Percentiles rank a stretch among this genome's conserved stretches.
phyloP scores from a whole-genome alignment of 345 rosid genomes.

The Raphanus raphanistrum region DNA sequence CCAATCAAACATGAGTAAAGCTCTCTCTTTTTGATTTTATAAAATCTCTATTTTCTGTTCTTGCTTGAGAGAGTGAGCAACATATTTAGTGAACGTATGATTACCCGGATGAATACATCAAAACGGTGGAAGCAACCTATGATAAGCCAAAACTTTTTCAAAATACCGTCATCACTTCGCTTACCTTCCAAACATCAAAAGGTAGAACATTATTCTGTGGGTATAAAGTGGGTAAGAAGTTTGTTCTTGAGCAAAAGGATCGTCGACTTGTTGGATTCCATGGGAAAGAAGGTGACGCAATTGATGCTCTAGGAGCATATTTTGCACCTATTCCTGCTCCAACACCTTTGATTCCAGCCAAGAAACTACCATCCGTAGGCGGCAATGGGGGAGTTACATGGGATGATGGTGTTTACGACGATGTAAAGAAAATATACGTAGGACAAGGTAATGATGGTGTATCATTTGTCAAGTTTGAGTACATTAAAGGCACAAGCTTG shows the following conservation, averaged over 20 bases:
- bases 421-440: conserved; percentile 22
- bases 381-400: conserved; percentile 33
- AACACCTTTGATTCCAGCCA: not conserved
- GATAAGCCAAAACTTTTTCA: not conserved
- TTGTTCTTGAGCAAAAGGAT: conserved; percentile 15
- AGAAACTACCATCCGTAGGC: conserved; percentile 19
- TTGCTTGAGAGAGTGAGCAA: not conserved
- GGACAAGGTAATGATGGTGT: conserved; percentile 26
- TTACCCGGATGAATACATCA: conserved; percentile 27
- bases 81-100: not conserved
- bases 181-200: conserved; percentile 30
- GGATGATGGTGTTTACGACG: conserved; percentile 37
- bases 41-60: not conserved
- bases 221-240: conserved; percentile 15
- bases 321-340: conserved; percentile 5
- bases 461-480: conserved; percentile 30
- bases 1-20: too few species aligned
- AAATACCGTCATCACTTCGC: conserved; percentile 19
- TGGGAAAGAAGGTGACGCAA: not conserved
- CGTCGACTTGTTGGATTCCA: not conserved
- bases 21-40: too few species aligned
- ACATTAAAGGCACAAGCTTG: not conserved
- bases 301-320: conserved; percentile 1
- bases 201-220: conserved; percentile 24
- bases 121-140: conserved; percentile 25